Percentiles rank a stretch among this genome's conserved stretches.
Conservation (phyloP, 441 rosid species). For the Syzygium malaccense region DNA sequence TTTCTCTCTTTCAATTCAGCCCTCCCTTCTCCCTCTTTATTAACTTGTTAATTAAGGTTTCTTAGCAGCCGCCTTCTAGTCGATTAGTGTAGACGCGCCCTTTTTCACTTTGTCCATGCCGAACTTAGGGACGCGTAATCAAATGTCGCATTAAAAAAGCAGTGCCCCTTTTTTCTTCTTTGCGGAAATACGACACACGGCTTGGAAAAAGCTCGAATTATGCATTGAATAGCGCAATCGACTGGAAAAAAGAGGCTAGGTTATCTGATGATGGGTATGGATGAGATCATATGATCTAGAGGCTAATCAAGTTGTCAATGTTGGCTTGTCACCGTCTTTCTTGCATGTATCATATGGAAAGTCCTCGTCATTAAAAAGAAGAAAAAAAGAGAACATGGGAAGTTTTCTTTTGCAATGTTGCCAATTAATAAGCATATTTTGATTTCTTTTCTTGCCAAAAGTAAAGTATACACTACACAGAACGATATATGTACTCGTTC, state of each 20-base stretch:
- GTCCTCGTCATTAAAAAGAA: not conserved
- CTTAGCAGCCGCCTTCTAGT: not conserved
- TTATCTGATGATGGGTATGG: not conserved
- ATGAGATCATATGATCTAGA: not conserved
- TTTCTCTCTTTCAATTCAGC: not conserved
- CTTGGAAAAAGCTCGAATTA: not conserved
- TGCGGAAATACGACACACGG: not conserved
- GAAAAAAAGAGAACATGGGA: not conserved
- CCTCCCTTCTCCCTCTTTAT: not conserved
- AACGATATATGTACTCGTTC: not conserved
- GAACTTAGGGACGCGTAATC: not conserved
- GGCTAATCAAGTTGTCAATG: not conserved
- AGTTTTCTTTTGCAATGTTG: not conserved
- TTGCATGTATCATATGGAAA: not conserved
- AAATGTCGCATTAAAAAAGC: not conserved
- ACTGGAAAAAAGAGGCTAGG: not conserved
- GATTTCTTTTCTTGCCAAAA: not conserved
- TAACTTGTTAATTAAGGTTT: not conserved
- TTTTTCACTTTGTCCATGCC: not conserved
- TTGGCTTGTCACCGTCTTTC: not conserved
- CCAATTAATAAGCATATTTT: not conserved
- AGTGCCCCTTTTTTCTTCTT: not conserved
- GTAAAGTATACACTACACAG: not conserved
- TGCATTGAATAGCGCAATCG: not conserved
- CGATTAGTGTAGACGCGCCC: not conserved